Evolutionary conservation across 257 asterid species (phyloP), one percentile per base, ranked within the genome.

Genomic region (Solanum lignicaule): DNA sequence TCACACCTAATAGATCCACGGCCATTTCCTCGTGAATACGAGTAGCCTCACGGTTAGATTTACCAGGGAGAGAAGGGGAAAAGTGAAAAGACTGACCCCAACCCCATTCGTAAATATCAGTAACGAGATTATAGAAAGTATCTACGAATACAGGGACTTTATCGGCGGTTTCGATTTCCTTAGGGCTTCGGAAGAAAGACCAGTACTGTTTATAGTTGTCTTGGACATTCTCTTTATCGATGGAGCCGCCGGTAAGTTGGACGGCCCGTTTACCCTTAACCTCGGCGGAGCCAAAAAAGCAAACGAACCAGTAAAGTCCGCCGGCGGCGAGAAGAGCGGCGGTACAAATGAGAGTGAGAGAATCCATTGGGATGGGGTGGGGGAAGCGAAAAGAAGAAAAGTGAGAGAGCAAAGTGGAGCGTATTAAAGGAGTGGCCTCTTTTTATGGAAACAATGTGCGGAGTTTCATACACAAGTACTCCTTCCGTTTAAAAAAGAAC

Each of bases 51-150:
- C 92, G 94, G 90, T 95, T 91, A 2, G 98, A 95, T 83, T 93
- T 93, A 0, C 98, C 98, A 0, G 94, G 95, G 11, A 95, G 27
- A 5, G 96, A 86, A 4, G 98, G 98, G 15, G 98, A 93, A 81
- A 95, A 94, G 62, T 95, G 98, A 90, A 95, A 95, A 2, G 98
- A 93, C 36, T 95, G 98, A 36, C 98, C 98, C 98, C 98, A 95
- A 0, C 98, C 98, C 98, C 98, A 95, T 75, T 95, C 98, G 89
- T 95, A 95, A 62, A 95, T 94, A 76, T 95, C 98, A 15, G 98
- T 95, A 9, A 95, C 98, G 11, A 95, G 95, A 52, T 95, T 94
- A 93, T 95, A 95, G 91, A 95, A 95, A 36, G 98, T 93, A 84
- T 94, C 98, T 36, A 95, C 98, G 23, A 95, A 95, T 1, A 94